Evolutionary conservation across 2,329 filamentous ascomycete genomes (phyloP), one percentile per base, ranked within the genome.

Genomic region (Aspergillus unguis): DNA sequence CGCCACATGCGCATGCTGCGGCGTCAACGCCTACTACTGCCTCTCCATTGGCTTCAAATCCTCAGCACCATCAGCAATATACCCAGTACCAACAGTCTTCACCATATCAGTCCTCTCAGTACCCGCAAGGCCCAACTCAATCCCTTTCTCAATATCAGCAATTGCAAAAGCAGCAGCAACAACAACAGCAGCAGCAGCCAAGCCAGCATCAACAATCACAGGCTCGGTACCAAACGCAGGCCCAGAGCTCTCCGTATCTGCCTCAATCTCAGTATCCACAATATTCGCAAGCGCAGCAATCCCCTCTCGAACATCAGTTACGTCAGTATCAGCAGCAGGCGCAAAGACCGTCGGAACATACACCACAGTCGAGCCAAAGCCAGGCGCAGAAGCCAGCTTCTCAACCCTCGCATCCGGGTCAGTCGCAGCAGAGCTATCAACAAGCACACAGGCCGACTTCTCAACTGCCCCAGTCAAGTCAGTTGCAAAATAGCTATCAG

Each of bases 1-100:
- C 50, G 10, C 41, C 58, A 9, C 53, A 61, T 47, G 32, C 53
- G 6, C 54, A 60, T 44, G 47, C 55, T 9, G 37, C 53, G 7
- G 29, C 51, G 9, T 46, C 58, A 6, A 52, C 57, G 23, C 52
- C 58, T 27, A 50, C 58, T 1, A 45, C 53, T 25, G 57, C 56
- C 3, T 62, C 58, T 29, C 59, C 59, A 32, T 61, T 62, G 55
- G 49, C 61, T 41, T 50, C 57, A 2, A 59, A 64, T 10, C 52
- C 54, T 6, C 57, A 59, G 37, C 55, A 56, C 27, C 50, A 53
- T 2, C 48, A 44, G 23, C 54, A 48, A 26, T 50, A 54, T 29
- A 35, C 50, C 9, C 52, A 55, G 26, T 53, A 59, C 8, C 54
- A 57, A 6, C 29, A 50, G 11, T 29, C 41, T 6, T 44, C 41